Evolutionary conservation across 805 yeast species (phyloP), one percentile per base, ranked within the genome.

Genomic region (Candida oleophila): DNA sequence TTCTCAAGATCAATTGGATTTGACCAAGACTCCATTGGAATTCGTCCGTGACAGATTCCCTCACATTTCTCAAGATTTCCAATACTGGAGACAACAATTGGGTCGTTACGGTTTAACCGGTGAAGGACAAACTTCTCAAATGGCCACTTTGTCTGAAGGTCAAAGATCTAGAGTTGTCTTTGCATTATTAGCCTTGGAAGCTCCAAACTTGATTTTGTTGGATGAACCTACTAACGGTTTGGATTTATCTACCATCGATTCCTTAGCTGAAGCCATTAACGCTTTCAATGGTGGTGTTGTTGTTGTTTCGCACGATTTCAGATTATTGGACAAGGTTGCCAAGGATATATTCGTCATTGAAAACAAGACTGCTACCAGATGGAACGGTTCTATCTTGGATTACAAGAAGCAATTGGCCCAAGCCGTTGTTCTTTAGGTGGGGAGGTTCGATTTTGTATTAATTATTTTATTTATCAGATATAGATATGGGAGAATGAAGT

Each of bases 171-270:
- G 99, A 75, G 99, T 94, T 57, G 99, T 94, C 47, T 94, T 94
- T 65, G 98, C 98, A 9, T 77, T 94, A 56, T 81, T 94, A 63
- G 99, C 99, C 43, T 78, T 94, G 57, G 97, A 94, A 74, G 76
- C 87, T 53, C 99, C 99, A 63, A 94, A 94, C 74, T 89, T 94
- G 69, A 77, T 94, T 61, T 76, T 94, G 66, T 78, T 94, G 74
- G 99, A 94, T 78, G 99, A 94, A 85, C 99, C 99, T 82, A 94
- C 99, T 56, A 94, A 94, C 81, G 98, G 98, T 80, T 79, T 94
- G 72, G 99, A 94, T 78, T 92, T 94, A 61, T 90, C 97, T 63
- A 91, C 99, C 44, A 94, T 94, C 66, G 99, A 94, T 73, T 94
- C 99, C 38, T 78, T 94, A 61, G 99, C 97, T 45, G 96, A 87